These are phyloP conservation scores for Phytophthora megakarya DNA, from an alignment of 352 stramenopile species.

Conservation along the genomic window DNA sequence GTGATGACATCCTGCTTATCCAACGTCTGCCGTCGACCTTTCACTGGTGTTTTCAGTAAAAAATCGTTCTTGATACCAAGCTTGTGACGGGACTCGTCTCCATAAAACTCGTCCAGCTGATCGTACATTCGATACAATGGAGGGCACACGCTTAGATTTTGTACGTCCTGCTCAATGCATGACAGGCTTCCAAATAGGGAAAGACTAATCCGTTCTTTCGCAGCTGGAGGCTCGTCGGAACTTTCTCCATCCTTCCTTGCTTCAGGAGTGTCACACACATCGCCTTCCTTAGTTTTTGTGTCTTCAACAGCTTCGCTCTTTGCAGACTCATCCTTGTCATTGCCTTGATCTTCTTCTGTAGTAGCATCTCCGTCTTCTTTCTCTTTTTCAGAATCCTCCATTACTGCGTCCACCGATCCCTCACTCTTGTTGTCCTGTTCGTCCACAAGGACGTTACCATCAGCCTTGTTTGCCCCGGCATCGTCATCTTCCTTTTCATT, in stretches of 20 bases:
- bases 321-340: slow-evolving; percentile 10
- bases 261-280: slow-evolving; percentile 2
- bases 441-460: slow-evolving; percentile 5
- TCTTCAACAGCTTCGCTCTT: slow-evolving; percentile 1
- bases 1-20: slow-evolving; percentile 38
- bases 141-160: slow-evolving; percentile 68
- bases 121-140: slow-evolving; percentile 72
- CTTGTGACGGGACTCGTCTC: slow-evolving; percentile 55
- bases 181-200: slow-evolving; percentile 52
- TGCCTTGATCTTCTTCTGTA: slow-evolving; percentile 18
- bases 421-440: slow-evolving; percentile 10
- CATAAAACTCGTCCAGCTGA: slow-evolving; percentile 72
- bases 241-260: slow-evolving; percentile 7
- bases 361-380: slow-evolving; percentile 20
- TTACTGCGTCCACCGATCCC: not conserved
- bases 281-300: slow-evolving; percentile 3
- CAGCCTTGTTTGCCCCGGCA: not conserved
- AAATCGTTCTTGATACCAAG: slow-evolving; percentile 64
- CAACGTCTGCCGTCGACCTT: slow-evolving; percentile 39
- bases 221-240: slow-evolving; percentile 4
- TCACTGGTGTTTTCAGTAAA: slow-evolving; percentile 60
- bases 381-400: slow-evolving; percentile 11
- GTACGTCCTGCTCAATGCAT: slow-evolving; percentile 63
- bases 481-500: slow-evolving; percentile 6
- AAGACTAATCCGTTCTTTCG: slow-evolving; percentile 50